phyloP scores from a whole-genome alignment of 169 alveolate species.

The Cryptosporidium sp. region DNA sequence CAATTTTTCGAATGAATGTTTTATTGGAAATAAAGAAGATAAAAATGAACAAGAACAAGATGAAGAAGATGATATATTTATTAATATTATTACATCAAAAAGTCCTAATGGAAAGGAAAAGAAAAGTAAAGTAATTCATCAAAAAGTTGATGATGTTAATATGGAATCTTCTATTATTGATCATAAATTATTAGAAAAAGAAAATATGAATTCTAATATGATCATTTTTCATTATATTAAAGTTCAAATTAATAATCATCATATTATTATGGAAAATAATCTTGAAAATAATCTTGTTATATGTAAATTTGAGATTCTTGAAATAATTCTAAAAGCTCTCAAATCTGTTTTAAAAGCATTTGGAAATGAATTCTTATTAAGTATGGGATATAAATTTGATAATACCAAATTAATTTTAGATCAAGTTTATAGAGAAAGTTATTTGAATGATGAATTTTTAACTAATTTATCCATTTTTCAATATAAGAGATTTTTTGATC shows the following conservation, averaged over 20 bases:
- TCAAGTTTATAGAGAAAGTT: conserved; percentile 15
- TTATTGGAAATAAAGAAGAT: background rate
- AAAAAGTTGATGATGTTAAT: background rate
- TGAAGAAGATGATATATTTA: conserved; percentile 12
- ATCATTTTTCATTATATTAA: background rate
- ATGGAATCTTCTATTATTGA: background rate
- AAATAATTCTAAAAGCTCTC: background rate
- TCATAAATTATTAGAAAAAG: background rate
- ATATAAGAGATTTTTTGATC: conserved; percentile 8
- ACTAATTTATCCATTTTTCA: background rate
- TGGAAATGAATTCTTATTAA: conserved; percentile 63
- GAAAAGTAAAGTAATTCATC: background rate
- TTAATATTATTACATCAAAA: background rate
- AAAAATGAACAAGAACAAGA: background rate
- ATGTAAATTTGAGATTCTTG: conserved; percentile 16
- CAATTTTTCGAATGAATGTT: background rate
- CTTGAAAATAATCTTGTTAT: background rate
- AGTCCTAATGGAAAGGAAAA: background rate
- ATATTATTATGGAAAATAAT: background rate
- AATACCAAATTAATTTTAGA: conserved; percentile 39
- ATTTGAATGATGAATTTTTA: conserved; percentile 25
- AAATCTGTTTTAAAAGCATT: conserved; percentile 10
- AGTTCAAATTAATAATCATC: background rate
- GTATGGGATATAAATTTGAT: conserved; percentile 64
- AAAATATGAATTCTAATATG: background rate